Percentiles rank a stretch among this genome's conserved stretches.
Conservation (phyloP, 148 eudicot genomes). For the Camellia lanceoleosa region DNA sequence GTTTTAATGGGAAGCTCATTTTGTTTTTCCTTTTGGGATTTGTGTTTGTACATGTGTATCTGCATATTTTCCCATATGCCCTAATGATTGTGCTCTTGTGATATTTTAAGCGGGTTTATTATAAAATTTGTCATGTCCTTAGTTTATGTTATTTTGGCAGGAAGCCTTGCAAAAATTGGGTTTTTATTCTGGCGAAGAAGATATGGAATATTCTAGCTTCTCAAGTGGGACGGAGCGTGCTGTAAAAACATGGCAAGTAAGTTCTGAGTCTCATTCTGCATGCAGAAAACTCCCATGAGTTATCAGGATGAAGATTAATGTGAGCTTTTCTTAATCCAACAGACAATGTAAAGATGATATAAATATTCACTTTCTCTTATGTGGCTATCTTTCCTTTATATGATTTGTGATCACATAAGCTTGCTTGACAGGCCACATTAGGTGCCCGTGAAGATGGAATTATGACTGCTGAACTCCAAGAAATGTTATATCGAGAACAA, state of each 20-base stretch:
- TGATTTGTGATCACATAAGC: background rate
- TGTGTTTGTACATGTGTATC: background rate
- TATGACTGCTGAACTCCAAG: constrained; percentile 76
- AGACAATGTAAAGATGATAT: background rate
- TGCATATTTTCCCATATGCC: background rate
- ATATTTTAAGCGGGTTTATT: background rate
- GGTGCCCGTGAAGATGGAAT: constrained; percentile 65
- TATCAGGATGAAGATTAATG: background rate
- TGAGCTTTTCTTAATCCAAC: background rate
- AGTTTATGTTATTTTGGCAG: constrained; percentile 31
- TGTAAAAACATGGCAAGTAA: constrained; percentile 97
- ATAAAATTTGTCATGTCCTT: background rate
- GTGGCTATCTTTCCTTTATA: background rate
- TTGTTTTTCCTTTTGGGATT: background rate
- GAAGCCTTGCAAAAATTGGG: constrained; percentile 81
- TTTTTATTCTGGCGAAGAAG: constrained; percentile 94
- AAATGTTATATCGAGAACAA: constrained; percentile 40
- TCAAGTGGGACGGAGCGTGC: constrained; percentile 80
- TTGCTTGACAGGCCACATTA: constrained; percentile 55
- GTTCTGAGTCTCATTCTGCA: constrained; percentile 22
- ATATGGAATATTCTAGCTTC: constrained; percentile 78
- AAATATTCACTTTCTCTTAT: background rate
- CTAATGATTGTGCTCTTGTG: background rate
- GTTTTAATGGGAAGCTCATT: background rate
- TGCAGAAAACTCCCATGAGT: background rate